A percentile compares a stretch with the other conserved stretches of the same genome.
Evolutionary conservation across 345 rosid genomes (phyloP).

Genomic region (Pugionium dolabratum): DNA sequence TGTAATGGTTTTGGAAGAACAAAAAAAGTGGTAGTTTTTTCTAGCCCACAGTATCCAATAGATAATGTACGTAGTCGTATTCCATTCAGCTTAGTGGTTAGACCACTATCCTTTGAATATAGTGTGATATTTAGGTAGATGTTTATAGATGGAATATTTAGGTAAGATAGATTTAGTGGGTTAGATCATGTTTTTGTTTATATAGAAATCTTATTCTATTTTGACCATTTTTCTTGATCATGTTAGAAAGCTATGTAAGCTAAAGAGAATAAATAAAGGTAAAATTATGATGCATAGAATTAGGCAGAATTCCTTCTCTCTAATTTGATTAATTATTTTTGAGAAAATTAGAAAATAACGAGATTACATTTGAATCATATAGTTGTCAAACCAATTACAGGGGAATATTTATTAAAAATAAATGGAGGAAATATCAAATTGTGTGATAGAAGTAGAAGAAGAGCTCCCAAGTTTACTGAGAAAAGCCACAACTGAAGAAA

Average conservation of each 20-base stretch:
- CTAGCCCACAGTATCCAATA: neutral
- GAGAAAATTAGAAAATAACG: neutral
- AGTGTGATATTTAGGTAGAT: slow-evolving; percentile 22
- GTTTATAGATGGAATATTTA: slow-evolving; percentile 31
- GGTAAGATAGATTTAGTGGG: slow-evolving; percentile 33
- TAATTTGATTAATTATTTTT: neutral
- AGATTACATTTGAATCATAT: neutral
- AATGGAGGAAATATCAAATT: slow-evolving; percentile 41
- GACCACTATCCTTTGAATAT: slow-evolving; percentile 25
- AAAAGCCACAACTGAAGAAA: slow-evolving; percentile 49
- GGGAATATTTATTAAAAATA: neutral
- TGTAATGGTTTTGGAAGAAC: slow-evolving; percentile 1
- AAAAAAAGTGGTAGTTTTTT: neutral
- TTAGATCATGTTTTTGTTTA: neutral
- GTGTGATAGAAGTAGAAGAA: slow-evolving; percentile 31
- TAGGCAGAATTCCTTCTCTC: too few species aligned
- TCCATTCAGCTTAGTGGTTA: slow-evolving; percentile 23
- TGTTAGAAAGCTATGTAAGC: too few species aligned
- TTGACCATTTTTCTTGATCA: neutral
- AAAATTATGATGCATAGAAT: too few species aligned
- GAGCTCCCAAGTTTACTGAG: slow-evolving; percentile 52
- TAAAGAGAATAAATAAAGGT: neutral
- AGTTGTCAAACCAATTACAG: slow-evolving; percentile 12
- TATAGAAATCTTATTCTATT: neutral
- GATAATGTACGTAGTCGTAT: slow-evolving; percentile 6